A percentile compares a stretch with the other conserved stretches of the same genome.
phyloP scores from a whole-genome alignment of 2,329 filamentous ascomycete species.

The Kalmusia sp. region DNA sequence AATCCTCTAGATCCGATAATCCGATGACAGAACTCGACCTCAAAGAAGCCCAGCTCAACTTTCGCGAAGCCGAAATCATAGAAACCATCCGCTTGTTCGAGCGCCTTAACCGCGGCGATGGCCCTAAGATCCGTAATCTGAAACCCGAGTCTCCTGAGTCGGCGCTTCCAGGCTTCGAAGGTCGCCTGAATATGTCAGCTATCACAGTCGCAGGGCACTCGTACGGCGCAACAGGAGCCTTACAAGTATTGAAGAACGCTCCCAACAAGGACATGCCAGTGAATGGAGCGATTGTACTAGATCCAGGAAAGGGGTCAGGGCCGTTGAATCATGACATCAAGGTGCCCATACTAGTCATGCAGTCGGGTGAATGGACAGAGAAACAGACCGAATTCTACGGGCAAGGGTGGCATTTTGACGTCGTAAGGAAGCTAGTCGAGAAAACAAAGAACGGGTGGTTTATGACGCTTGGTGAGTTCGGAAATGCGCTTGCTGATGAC shows the following conservation, averaged over 20 bases:
- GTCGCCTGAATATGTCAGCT: slow-evolving; percentile 61
- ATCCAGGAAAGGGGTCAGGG: slow-evolving; percentile 71
- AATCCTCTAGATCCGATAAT: slow-evolving; percentile 27
- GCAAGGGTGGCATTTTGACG: slow-evolving; percentile 67
- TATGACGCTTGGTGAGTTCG: slow-evolving; percentile 49
- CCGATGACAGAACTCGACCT: slow-evolving; percentile 44
- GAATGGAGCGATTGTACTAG: slow-evolving; percentile 66
- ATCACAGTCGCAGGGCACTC: slow-evolving; percentile 69
- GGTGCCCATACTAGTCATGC: slow-evolving; percentile 66
- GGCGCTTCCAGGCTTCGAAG: slow-evolving; percentile 56
- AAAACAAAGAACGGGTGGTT: slow-evolving; percentile 57
- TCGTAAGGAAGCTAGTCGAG: slow-evolving; percentile 64
- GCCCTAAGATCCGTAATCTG: slow-evolving; percentile 38
- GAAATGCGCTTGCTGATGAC: too few species aligned
- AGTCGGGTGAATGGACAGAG: slow-evolving; percentile 71
- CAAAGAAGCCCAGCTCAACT: slow-evolving; percentile 52
- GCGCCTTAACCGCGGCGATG: slow-evolving; percentile 48
- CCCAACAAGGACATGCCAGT: slow-evolving; percentile 55
- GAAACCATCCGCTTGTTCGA: slow-evolving; percentile 53
- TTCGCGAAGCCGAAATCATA: slow-evolving; percentile 55
- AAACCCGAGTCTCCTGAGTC: slow-evolving; percentile 60
- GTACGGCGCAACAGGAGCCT: slow-evolving; percentile 69
- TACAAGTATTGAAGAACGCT: slow-evolving; percentile 64
- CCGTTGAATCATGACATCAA: slow-evolving; percentile 65
- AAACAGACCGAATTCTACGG: slow-evolving; percentile 66